Percentiles rank a stretch among this genome's conserved stretches.
Evolutionary conservation across 1,139 yeast species (phyloP).

Genomic region (Yamadazyma blattariae): DNA sequence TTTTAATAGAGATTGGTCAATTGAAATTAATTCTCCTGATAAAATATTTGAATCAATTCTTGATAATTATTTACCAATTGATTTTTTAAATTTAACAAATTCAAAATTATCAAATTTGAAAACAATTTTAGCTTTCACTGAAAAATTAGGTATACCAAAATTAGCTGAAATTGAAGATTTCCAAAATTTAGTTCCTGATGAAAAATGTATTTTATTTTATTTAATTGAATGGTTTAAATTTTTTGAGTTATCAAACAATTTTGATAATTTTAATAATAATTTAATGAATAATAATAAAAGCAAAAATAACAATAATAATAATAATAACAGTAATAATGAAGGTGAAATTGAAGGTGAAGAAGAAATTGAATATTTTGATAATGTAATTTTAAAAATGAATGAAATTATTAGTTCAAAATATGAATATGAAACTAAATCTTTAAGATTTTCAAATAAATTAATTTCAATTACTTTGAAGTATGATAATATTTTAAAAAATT

Average conservation of each 20-base stretch:
- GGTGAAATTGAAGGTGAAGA: background rate
- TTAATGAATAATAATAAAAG: background rate
- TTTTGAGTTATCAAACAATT: constrained; percentile 24
- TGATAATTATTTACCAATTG: constrained; percentile 17
- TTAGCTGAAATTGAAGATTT: constrained; percentile 64
- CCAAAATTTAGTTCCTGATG: constrained; percentile 53
- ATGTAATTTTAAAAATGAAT: constrained; percentile 20
- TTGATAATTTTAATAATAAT: background rate
- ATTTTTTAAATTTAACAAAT: constrained; percentile 24
- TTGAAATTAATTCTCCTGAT: constrained; percentile 30
- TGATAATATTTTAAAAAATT: constrained; percentile 6
- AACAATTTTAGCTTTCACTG: constrained; percentile 20
- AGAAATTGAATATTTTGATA: constrained; percentile 14
- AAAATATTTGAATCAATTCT: constrained; percentile 23
- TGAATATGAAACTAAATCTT: constrained; percentile 30
- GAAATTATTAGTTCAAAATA: constrained; percentile 24
- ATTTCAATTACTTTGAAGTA: constrained; percentile 13
- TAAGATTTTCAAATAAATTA: constrained; percentile 27
- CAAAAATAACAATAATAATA: background rate
- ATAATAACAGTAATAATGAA: background rate
- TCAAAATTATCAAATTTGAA: constrained; percentile 28
- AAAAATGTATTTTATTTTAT: constrained; percentile 62
- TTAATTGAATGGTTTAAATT: constrained; percentile 65
- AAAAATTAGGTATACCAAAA: constrained; percentile 52
- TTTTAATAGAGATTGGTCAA: constrained; percentile 40